These are phyloP conservation scores for Collybia mongolica DNA, from an alignment of 768 basidiomycete genomes.

Conservation along the genomic window DNA sequence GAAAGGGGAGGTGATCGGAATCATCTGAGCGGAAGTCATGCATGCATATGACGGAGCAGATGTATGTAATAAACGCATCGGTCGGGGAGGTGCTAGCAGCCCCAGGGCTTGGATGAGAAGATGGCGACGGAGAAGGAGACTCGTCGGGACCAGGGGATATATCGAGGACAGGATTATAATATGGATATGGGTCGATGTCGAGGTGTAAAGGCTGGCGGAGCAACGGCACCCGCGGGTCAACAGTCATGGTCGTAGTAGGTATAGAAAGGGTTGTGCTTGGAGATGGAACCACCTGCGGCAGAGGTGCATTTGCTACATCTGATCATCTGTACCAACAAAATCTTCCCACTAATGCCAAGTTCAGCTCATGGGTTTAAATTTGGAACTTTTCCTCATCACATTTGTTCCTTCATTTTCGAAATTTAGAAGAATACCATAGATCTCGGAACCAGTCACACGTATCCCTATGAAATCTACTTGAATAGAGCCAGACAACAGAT, in stretches of 20 bases:
- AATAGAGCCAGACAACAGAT: no score
- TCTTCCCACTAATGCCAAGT: no score
- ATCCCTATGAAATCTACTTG: no score
- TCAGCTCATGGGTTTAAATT: no score
- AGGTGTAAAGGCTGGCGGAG: conserved; percentile 40
- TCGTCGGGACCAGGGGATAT: conserved; percentile 27
- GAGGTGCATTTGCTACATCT: background rate
- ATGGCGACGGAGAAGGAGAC: conserved; percentile 29
- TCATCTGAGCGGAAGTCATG: conserved; percentile 69
- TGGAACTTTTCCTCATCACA: no score
- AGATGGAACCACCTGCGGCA: background rate
- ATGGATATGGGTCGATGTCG: conserved; percentile 34
- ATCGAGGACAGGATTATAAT: conserved; percentile 20
- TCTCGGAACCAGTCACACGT: no score
- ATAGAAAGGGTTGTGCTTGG: background rate
- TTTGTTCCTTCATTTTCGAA: no score
- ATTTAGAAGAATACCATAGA: no score
- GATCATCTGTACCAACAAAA: conserved; percentile 3
- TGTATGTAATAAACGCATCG: conserved; percentile 25
- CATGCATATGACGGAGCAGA: conserved; percentile 61
- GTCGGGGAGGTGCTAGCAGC: conserved; percentile 28
- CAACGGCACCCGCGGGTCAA: conserved; percentile 29
- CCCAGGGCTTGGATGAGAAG: conserved; percentile 27
- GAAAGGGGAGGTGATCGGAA: conserved; percentile 58
- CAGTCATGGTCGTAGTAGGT: conserved; percentile 13